These are phyloP conservation scores for Xerophyta viscosa DNA, from an alignment of 106 monocot species.

Conservation along the genomic window DNA sequence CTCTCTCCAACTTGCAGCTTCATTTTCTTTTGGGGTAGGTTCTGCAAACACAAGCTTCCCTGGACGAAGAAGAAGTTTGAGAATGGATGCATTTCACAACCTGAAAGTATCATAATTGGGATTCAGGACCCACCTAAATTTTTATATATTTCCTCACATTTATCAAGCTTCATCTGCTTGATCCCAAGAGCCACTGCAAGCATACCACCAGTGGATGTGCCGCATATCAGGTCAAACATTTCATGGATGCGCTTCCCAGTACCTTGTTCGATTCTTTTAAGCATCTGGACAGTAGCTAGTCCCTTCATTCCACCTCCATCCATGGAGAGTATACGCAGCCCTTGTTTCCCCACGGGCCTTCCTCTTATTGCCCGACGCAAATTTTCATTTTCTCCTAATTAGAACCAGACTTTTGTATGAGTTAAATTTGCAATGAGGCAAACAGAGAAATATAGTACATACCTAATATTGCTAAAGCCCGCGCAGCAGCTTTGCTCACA, in stretches of 20 bases:
- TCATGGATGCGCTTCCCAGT: constrained; percentile 94
- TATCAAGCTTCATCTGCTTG: constrained; percentile 83
- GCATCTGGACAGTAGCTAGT: constrained; percentile 87
- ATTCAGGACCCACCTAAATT: constrained; percentile 58
- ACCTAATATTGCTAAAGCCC: constrained; percentile 99
- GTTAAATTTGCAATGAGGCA: constrained; percentile 2
- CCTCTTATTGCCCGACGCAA: constrained; percentile 76
- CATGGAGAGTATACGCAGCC: constrained; percentile 89
- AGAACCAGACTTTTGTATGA: neutral
- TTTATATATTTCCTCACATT: constrained; percentile 98
- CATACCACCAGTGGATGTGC: constrained; percentile 99
- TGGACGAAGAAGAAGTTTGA: constrained; percentile 20
- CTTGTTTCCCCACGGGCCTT: constrained; percentile 61
- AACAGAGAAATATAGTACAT: too few species aligned
- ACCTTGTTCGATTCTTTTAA: constrained; percentile 91
- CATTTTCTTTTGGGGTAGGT: constrained; percentile 81
- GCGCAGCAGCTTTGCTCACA: constrained; percentile 87
- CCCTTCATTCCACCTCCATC: constrained; percentile 99
- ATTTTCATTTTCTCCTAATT: constrained; percentile 90
- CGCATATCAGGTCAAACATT: constrained; percentile 96
- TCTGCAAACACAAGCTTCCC: constrained; percentile 98
- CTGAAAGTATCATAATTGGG: neutral
- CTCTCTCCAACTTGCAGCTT: constrained; percentile 93
- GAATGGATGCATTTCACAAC: neutral
- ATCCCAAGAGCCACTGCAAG: constrained; percentile 94